Base-by-base conservation (phyloP, 768 basidiomycete genomes). In the Astraeus odoratus region DNA sequence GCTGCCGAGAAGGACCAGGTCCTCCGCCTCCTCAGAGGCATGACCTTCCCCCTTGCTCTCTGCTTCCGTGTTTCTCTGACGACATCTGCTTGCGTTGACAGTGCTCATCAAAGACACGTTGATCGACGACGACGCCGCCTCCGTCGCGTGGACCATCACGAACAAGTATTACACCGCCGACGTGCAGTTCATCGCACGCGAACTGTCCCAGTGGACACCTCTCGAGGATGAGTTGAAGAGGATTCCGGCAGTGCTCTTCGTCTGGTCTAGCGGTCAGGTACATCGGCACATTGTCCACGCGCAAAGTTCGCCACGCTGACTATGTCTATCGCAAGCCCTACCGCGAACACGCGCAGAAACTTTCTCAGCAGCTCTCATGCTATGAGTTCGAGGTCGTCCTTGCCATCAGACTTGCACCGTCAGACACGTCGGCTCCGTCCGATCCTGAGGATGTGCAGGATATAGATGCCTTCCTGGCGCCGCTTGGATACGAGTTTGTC, bases 91-190 rank as follows among this genome's bases (percentile, higher is more conserved):
- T 29, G 27, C 27, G 12, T 29, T 6, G 30, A 37, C 55, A 43
- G 3, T 52, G 47, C 29, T 24, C 43, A 22, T 42, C 46, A 37
- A 50, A 48, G 36, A 24, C n/a, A n/a, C n/a, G n/a, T n/a, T n/a
- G n/a, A n/a, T n/a, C n/a, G n/a, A 52, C 20, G 56, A 58, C 20
- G 49, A 51, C 9, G 23, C 49, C 19, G 39, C 51, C 1, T 49
- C 39, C 22, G 63, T 86, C 25, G 81, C 83, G 8, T 90, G 86
- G 86, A 83, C 76, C 33, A 84, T 90, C 49, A 64, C 66, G 42
- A 90, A 90, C 68, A 82, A 77, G 60, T 92, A 92, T 64, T 92
- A 91, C 66, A 76, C 76, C 12, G 89, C 88, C 1, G 69, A 75
- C 47, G 83, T 92, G 6, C 78, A 80, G 49, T 89, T 91, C 57